Evolutionary conservation across 1,284 basidiomycete species (phyloP), one percentile per base, ranked within the genome.

Genomic region (Kalmanozyma brasiliensis): DNA sequence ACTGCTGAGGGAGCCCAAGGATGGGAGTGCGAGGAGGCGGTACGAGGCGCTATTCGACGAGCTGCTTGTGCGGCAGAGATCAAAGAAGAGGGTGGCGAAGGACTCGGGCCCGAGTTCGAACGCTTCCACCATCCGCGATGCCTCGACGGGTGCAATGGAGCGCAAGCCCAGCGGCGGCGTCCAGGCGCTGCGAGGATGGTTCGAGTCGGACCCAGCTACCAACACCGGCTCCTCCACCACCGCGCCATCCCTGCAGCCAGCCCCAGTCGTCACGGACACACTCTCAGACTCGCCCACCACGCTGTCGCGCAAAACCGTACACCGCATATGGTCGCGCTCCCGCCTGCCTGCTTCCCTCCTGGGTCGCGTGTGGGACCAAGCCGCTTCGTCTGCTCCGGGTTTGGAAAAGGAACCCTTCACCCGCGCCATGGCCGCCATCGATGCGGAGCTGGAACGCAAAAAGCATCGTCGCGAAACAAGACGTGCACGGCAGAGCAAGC

Each of bases 111-210:
- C 19, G 8, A n/a, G 5, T 19, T 52, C 36, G 6, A 53, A 52
- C 23, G 49, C 49, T 6, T 48, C 49, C 4, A 44, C 47, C 3
- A 20, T 45, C n/a, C n/a, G 48, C 10, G 44, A 38, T 9, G 19
- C n/a, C 17, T 10, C n/a, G 2, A 20, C 5, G 4, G 20, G 17
- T 16, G n/a, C 6, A 34, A 20, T 22, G 23, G 37, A 38, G 29
- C 19, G 32, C 20, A 32, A 34, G 26, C 8, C 57, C 16, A 35
- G 52, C 16, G 49, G 22, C 2, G 40, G 46, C 8, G 57, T 64
- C 2, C 48, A 64, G 32, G 47, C 61, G 11, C 38, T 64, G 0
- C 22, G 49, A n/a, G 67, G 67, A 2, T 70, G 67, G 67, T 70
- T 70, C 38, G 67, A 70, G 17, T 47, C 52, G 10, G 60, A 59